Percentiles rank a stretch among this genome's conserved stretches.
Conservation (phyloP, 768 basidiomycete species). For the Lentinula sp. region DNA sequence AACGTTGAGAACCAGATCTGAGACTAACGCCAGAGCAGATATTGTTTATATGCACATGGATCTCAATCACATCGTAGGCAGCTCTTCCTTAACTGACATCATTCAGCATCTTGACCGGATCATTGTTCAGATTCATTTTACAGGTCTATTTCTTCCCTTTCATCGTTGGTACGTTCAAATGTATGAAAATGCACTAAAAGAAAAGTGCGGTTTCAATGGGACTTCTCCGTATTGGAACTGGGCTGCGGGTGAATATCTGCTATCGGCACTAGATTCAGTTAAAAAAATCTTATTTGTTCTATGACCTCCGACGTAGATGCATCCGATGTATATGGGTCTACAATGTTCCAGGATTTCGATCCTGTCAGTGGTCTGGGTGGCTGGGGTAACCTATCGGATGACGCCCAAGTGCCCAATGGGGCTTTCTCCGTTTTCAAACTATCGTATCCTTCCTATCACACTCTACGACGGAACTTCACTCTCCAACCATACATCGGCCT, state of each 20-base stretch:
- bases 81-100: neutral
- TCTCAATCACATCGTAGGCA: constrained; percentile 4
- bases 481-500: constrained; percentile 21
- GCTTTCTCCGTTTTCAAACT: constrained; percentile 19
- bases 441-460: constrained; percentile 26
- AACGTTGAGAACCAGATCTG: neutral
- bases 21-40: constrained; percentile 5
- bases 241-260: constrained; percentile 12
- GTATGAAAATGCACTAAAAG: constrained; percentile 11
- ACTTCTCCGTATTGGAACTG: constrained; percentile 20
- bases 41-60: constrained; percentile 16
- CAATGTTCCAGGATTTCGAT: constrained; percentile 13
- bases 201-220: constrained; percentile 14
- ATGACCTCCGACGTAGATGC: neutral
- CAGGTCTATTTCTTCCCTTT: constrained; percentile 18
- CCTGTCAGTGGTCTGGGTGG: constrained; percentile 15
- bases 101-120: neutral
- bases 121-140: constrained; percentile 13
- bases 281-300: neutral
- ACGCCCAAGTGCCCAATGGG: constrained; percentile 15
- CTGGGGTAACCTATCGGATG: constrained; percentile 15
- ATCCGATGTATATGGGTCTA: constrained; percentile 12
- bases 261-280: neutral
- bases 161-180: constrained; percentile 16
- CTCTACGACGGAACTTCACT: constrained; percentile 25